Conservation (phyloP, 1,284 basidiomycete species). For the Sparassis latifolia region DNA sequence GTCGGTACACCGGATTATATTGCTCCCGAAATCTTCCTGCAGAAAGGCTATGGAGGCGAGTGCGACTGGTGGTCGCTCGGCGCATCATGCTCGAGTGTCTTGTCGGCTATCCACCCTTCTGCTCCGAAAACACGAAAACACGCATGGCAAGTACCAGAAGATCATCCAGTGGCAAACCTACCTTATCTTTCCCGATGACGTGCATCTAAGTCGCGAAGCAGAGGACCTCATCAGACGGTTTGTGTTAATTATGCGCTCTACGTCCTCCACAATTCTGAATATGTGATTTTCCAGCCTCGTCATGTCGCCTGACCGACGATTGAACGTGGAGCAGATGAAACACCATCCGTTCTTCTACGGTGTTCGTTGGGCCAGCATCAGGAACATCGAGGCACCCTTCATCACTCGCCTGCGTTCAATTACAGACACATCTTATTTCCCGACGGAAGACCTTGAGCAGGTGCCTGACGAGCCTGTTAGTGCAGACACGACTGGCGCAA, state of each 20-base stretch:
- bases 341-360: constrained; percentile 95
- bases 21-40: constrained; percentile 96
- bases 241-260: constrained; percentile 13
- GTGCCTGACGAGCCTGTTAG: constrained; percentile 72
- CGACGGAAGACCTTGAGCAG: constrained; percentile 90
- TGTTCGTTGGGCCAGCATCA: constrained; percentile 89
- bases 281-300: constrained; percentile 52
- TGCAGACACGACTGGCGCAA: constrained; percentile 66
- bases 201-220: constrained; percentile 88
- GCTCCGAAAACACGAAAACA: constrained; percentile 96
- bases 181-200: constrained; percentile 92
- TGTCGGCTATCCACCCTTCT: constrained; percentile 96
- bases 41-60: constrained; percentile 97
- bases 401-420: constrained; percentile 89
- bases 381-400: constrained; percentile 93
- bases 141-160: constrained; percentile 97
- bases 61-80: constrained; percentile 98
- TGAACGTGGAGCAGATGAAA: constrained; percentile 87
- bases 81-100: constrained; percentile 99
- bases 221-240: constrained; percentile 86
- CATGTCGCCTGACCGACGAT: constrained; percentile 74
- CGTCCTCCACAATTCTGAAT: neutral
- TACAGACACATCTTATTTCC: constrained; percentile 96
- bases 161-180: constrained; percentile 94
- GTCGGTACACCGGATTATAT: constrained; percentile 99